phyloP scores from a whole-genome alignment of 2,329 filamentous ascomycete genomes.

The Sarocladium strictum region DNA sequence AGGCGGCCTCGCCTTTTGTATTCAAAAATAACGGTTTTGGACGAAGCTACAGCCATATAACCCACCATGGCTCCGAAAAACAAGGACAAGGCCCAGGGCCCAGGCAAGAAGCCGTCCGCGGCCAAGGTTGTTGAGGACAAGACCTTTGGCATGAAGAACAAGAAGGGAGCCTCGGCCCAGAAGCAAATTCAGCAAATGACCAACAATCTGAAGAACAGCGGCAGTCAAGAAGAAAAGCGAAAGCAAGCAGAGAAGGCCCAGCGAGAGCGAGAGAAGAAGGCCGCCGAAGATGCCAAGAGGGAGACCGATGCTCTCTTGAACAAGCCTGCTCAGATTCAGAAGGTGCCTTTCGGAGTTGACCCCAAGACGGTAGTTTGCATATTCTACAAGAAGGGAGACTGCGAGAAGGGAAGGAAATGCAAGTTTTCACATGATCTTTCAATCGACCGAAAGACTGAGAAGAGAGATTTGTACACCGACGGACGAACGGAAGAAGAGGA shows the following conservation, averaged over 20 bases:
- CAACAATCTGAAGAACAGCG: slow-evolving; percentile 65
- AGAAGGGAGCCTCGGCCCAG: slow-evolving; percentile 88
- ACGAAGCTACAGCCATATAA: slow-evolving; percentile 18
- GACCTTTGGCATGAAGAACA: slow-evolving; percentile 99
- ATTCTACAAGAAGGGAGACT: slow-evolving; percentile 95
- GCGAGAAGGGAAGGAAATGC: slow-evolving; percentile 96
- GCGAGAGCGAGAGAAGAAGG: slow-evolving; percentile 83
- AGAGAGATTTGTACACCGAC: slow-evolving; percentile 88
- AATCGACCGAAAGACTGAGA: slow-evolving; percentile 85
- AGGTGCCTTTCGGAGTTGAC: slow-evolving; percentile 95
- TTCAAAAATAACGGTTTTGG: background rate
- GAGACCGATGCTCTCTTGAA: slow-evolving; percentile 80
- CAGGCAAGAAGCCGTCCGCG: slow-evolving; percentile 49
- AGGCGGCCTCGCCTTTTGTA: background rate
- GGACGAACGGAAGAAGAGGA: slow-evolving; percentile 63
- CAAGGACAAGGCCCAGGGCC: slow-evolving; percentile 26
- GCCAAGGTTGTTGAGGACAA: slow-evolving; percentile 78
- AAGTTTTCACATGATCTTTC: slow-evolving; percentile 93
- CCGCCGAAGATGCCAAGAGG: slow-evolving; percentile 75
- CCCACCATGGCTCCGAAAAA: slow-evolving; percentile 70
- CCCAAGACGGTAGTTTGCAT: slow-evolving; percentile 96
- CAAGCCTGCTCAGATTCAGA: slow-evolving; percentile 91
- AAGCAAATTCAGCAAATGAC: slow-evolving; percentile 83
- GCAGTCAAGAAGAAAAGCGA: slow-evolving; percentile 81
- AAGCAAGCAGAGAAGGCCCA: slow-evolving; percentile 61